Evolutionary conservation across 192 early-diverging fungal species (phyloP).

Genomic region (Dissophora globulifera): DNA sequence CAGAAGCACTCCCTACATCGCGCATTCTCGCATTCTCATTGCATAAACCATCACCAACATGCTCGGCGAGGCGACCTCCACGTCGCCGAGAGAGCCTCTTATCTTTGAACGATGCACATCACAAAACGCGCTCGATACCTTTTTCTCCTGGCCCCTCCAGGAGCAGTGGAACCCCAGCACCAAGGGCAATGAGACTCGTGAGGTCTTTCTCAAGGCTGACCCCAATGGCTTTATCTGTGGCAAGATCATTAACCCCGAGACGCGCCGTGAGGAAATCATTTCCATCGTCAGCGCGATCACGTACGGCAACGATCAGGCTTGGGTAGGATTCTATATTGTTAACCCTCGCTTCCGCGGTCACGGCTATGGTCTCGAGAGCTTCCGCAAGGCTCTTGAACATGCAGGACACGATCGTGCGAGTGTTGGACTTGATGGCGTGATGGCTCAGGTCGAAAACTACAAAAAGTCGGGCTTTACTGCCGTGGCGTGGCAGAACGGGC

Average conservation of each 20-base stretch:
- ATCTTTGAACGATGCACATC: conserved; percentile 4
- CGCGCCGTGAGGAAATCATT: conserved; percentile 1
- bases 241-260: neutral
- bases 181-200: conserved; percentile 9
- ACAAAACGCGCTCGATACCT: conserved; percentile 7
- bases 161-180: conserved; percentile 31
- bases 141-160: neutral
- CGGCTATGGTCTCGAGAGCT: conserved; percentile 17
- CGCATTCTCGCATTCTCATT: no score
- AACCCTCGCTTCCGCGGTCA: conserved; percentile 22
- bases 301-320: conserved; percentile 37
- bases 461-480: conserved; percentile 33
- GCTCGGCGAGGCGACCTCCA: no score
- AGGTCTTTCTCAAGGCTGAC: conserved; percentile 9
- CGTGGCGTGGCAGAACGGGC: conserved; percentile 21
- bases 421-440: conserved; percentile 33
- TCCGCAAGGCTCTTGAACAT: conserved; percentile 4
- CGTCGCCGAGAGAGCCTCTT: neutral
- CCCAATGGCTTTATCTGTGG: conserved; percentile 23
- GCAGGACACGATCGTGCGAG: neutral
- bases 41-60: no score
- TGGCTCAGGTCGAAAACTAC: conserved; percentile 38
- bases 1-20: no score
- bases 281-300: conserved; percentile 17
- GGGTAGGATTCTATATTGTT: conserved; percentile 41